Conservation (phyloP, 2,329 filamentous ascomycete species). For the Volutella citrinella region DNA sequence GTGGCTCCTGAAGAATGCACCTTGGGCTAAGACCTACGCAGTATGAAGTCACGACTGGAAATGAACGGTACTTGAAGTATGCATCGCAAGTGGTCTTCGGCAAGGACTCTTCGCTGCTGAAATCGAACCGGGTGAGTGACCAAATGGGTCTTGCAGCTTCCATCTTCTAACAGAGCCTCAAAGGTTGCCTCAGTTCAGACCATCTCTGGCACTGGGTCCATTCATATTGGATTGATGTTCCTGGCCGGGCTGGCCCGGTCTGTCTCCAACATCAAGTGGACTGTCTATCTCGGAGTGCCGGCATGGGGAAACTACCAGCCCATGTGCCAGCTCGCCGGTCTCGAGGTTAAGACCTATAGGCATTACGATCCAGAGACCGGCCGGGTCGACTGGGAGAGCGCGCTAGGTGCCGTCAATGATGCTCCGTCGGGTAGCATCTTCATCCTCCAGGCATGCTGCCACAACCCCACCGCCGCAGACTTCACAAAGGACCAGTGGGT, state of each 20-base stretch:
- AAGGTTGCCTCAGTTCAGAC: slow-evolving; percentile 34
- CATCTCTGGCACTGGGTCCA: slow-evolving; percentile 36
- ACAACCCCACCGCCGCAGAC: slow-evolving; percentile 36
- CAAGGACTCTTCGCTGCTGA: slow-evolving; percentile 6
- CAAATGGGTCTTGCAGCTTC: not conserved
- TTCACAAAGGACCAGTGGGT: slow-evolving; percentile 30
- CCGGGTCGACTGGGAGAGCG: slow-evolving; percentile 24
- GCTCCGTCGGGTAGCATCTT: slow-evolving; percentile 31
- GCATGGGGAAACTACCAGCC: slow-evolving; percentile 34
- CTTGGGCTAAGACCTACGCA: no score
- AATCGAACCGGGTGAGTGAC: slow-evolving; percentile 5
- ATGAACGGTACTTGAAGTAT: slow-evolving; percentile 25
- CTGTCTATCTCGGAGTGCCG: slow-evolving; percentile 25
- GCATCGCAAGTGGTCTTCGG: slow-evolving; percentile 32
- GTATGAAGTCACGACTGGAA: slow-evolving; percentile 34
- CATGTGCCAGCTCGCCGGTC: slow-evolving; percentile 27
- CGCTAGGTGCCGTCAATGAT: slow-evolving; percentile 19
- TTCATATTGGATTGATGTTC: slow-evolving; percentile 33
- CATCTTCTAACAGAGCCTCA: not conserved
- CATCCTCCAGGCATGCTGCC: slow-evolving; percentile 34
- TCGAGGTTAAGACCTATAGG: slow-evolving; percentile 26
- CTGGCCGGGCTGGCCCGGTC: slow-evolving; percentile 21
- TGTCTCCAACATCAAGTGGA: slow-evolving; percentile 13
- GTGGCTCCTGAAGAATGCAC: not conserved
- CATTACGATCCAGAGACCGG: slow-evolving; percentile 26